A percentile compares a stretch with the other conserved stretches of the same genome.
These are phyloP conservation scores for Globisporangium echinulatum DNA, from an alignment of 352 stramenopile genomes.

Conservation along the genomic window DNA sequence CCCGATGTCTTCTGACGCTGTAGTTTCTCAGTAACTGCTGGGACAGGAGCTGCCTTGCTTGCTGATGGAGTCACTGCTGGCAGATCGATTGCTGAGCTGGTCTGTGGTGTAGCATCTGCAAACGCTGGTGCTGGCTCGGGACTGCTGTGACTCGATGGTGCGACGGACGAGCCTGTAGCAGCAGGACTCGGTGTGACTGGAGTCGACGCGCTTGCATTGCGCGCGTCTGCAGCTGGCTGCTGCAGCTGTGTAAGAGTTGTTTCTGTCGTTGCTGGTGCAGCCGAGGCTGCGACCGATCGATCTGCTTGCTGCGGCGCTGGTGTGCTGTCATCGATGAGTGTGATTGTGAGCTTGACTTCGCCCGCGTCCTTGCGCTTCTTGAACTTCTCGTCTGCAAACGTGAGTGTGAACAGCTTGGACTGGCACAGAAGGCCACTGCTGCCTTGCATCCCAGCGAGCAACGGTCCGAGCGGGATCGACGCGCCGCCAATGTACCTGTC, in stretches of 20 bases:
- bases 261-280: neutral
- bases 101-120: neutral
- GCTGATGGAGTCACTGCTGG: neutral
- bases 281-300: neutral
- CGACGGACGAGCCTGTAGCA: too few relatives aligned
- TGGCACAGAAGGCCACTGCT: slow-evolving; percentile 19
- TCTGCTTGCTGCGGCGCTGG: neutral
- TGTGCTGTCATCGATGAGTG: slow-evolving; percentile 18
- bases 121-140: neutral
- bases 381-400: slow-evolving; percentile 37
- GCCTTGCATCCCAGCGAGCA: slow-evolving; percentile 12
- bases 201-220: neutral
- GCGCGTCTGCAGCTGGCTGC: neutral
- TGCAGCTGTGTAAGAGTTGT: neutral
- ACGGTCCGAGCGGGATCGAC: slow-evolving; percentile 20
- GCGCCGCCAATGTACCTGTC: slow-evolving; percentile 44
- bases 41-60: neutral
- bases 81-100: neutral
- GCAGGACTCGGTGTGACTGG: neutral
- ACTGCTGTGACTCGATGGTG: too few relatives aligned
- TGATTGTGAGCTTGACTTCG: slow-evolving; percentile 40
- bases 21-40: neutral
- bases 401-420: slow-evolving; percentile 25
- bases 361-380: slow-evolving; percentile 30
- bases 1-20: neutral